Base-by-base conservation (phyloP, 179 eudicot genomes). In the Corrigiola litoralis region DNA sequence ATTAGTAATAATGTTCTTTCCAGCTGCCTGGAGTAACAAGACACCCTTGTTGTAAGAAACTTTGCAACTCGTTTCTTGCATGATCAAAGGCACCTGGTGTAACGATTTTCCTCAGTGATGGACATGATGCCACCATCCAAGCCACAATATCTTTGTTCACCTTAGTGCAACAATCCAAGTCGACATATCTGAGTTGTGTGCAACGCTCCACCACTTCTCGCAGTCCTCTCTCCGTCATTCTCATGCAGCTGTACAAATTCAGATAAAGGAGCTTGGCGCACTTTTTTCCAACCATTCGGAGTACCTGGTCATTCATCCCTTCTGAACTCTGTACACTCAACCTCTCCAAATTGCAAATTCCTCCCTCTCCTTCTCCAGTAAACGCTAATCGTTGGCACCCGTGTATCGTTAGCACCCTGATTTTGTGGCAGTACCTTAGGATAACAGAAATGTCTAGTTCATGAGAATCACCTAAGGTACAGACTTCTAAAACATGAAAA, bases 121-220 rank as follows among this genome's bases (percentile, higher is more conserved):
- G 55, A 3, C 74, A 21, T 3, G 68, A 52, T 12, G 55, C 51
- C n/a, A 63, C 63, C 53, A 70, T 40, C 74, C 68, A 54, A 24
- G 36, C 63, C 17, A 54, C 63, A 31, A 70, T 21, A 56, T 50
- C 63, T 23, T 27, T 42, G 36, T 46, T 58, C 50, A 63, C 74
- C 16, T 18, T 44, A 20, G 44, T 29, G n/a, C 74, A 53, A 17
- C 34, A 14, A 63, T 54, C 47, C 57, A 70, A 53, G 42, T 70
- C 55, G 5, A 67, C 31, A 28, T n/a, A 46, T 58, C 64, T 48
- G 33, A 67, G 61, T 47, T 31, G 44, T 46, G 14, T 48, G 72
- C 72, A 58, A 38, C 24, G 41, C 63, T 66, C 65, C 72, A 73
- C 80, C 80, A 70, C 72, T 46, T 40, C 50, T 40, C 46, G 67